Percentiles rank a stretch among this genome's conserved stretches.
Conservation (phyloP, 495 filamentous ascomycete species). For the Astrothelium macrocarpum region DNA sequence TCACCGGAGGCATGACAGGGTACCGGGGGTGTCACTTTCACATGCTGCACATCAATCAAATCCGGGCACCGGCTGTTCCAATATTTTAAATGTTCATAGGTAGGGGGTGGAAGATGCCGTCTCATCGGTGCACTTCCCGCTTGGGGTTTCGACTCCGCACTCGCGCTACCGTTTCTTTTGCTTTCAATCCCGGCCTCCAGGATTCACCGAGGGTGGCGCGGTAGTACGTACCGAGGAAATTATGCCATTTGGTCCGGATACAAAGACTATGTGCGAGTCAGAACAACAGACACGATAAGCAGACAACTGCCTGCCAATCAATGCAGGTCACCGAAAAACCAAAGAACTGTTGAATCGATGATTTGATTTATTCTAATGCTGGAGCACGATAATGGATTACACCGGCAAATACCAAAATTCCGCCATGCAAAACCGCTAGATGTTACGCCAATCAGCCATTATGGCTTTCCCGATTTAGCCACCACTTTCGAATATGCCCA, state of each 20-base stretch:
- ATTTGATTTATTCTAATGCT: background rate
- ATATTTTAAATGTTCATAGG: no score
- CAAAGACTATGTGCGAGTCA: no score
- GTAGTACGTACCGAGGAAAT: background rate
- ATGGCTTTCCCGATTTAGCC: background rate
- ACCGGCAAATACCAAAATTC: background rate
- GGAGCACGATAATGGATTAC: background rate
- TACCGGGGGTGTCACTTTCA: background rate
- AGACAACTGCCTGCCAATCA: no score
- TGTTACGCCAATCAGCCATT: background rate
- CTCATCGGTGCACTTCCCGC: no score
- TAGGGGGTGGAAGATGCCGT: no score
- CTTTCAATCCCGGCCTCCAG: background rate
- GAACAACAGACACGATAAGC: no score
- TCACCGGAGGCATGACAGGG: no score
- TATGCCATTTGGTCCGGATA: no score
- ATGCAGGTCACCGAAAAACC: no score
- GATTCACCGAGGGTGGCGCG: background rate
- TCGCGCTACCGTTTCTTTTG: background rate
- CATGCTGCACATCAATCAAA: background rate
- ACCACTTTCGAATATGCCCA: slow-evolving; percentile 43
- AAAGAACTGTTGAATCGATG: no score
- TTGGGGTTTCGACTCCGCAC: no score
- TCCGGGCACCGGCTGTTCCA: background rate
- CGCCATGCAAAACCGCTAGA: background rate